Conservation (phyloP, 1,139 yeast genomes). For the Suhomyces ambrosiae region DNA sequence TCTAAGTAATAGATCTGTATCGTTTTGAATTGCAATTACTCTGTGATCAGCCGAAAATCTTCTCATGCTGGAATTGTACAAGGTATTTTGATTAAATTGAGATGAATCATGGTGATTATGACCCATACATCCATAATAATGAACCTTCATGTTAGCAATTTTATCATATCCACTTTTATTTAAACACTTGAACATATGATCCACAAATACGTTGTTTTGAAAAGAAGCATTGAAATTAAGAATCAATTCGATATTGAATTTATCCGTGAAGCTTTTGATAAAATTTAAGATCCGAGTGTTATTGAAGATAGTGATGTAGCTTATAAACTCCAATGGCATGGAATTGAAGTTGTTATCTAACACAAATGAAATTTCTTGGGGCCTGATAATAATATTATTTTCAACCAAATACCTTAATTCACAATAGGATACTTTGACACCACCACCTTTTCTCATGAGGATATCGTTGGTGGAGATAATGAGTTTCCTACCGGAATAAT, state of each 20-base stretch:
- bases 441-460: constrained; percentile 1
- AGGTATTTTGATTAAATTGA: neutral
- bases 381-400: constrained; percentile 22
- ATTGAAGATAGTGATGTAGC: constrained; percentile 2
- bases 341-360: constrained; percentile 9
- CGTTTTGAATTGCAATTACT: neutral
- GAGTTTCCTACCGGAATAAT: constrained; percentile 16
- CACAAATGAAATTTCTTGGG: constrained; percentile 22
- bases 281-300: constrained; percentile 1
- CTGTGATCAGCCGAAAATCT: neutral
- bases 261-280: constrained; percentile 14
- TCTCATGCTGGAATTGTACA: neutral
- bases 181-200: constrained; percentile 13
- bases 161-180: constrained; percentile 4
- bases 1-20: neutral
- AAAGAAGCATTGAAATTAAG: constrained; percentile 12
- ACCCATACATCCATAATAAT: constrained; percentile 1
- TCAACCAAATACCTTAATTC: constrained; percentile 20
- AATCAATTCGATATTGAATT: constrained; percentile 17
- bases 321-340: constrained; percentile 1
- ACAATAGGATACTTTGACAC: constrained; percentile 2
- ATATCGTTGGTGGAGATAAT: constrained; percentile 19
- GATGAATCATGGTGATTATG: neutral
- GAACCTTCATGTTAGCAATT: constrained; percentile 6
- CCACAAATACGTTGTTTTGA: constrained; percentile 10